Evolutionary conservation across 306 rosid genomes (phyloP).

Genomic region (Trifolium dubium): DNA sequence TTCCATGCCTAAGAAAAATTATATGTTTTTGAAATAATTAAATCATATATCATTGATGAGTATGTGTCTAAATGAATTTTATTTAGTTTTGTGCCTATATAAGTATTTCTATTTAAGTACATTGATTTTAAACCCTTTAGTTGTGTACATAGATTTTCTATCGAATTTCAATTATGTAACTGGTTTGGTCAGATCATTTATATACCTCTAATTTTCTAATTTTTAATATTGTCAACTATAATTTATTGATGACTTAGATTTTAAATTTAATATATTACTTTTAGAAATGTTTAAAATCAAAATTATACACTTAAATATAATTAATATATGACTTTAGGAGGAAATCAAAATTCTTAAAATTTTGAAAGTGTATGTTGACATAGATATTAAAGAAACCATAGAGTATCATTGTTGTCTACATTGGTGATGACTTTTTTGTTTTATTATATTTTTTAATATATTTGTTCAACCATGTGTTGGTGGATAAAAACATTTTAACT

Average conservation of each 20-base stretch:
- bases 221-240: background rate
- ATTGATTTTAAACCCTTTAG: too few species aligned
- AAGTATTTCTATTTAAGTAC: background rate
- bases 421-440: background rate
- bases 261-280: too few species aligned
- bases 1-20: background rate
- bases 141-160: too few species aligned
- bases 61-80: too few species aligned
- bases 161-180: background rate
- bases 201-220: background rate
- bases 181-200: background rate
- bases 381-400: background rate
- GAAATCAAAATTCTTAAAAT: background rate
- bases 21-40: too few species aligned
- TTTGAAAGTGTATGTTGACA: background rate
- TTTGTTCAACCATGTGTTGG: conserved; percentile 28
- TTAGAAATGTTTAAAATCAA: too few species aligned
- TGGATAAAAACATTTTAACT: conserved; percentile 27
- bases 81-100: too few species aligned
- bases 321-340: too few species aligned
- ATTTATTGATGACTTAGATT: background rate
- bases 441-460: background rate
- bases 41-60: too few species aligned
- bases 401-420: background rate
- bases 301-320: too few species aligned